These are phyloP conservation scores for Ophiognomonia clavigignenti-juglandacearum DNA, from an alignment of 2,329 filamentous ascomycete species.

Conservation along the genomic window DNA sequence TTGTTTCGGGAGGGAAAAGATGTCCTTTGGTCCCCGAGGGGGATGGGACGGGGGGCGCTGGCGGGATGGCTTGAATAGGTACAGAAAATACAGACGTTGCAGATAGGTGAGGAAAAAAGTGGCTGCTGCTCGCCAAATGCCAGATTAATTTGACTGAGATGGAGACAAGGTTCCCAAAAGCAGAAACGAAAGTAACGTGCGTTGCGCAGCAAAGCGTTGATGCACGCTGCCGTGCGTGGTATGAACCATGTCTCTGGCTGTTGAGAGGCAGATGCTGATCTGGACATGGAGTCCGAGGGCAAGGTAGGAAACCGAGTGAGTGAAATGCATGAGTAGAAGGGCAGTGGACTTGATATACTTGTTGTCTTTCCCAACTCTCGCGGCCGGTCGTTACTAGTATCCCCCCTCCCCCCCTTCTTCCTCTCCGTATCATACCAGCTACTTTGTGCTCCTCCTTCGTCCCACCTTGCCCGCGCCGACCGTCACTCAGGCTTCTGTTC, in stretches of 20 bases:
- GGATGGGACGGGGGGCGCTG: neutral
- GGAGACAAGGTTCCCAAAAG: neutral
- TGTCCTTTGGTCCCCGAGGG: too few species aligned
- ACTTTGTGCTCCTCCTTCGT: neutral
- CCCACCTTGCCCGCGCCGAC: too few species aligned
- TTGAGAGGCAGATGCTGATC: neutral
- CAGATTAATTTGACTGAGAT: neutral
- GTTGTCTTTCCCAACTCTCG: neutral
- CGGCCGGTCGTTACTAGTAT: too few species aligned
- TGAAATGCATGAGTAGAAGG: neutral
- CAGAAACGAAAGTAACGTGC: neutral
- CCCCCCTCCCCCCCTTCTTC: too few species aligned
- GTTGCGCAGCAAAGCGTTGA: constrained; percentile 3
- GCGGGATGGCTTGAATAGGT: too few species aligned
- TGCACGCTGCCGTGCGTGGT: constrained; percentile 10
- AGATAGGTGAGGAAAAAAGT: too few species aligned
- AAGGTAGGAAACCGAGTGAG: neutral
- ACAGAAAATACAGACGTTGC: too few species aligned
- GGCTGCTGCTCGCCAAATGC: neutral
- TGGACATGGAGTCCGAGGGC: too few species aligned
- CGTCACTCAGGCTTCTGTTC: too few species aligned
- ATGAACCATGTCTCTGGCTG: constrained; percentile 10
- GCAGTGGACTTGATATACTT: neutral
- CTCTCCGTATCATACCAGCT: too few species aligned
- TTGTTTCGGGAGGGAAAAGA: neutral